Base-by-base conservation (phyloP, 2,329 filamentous ascomycete species). In the Aurifilum marmelostoma region DNA sequence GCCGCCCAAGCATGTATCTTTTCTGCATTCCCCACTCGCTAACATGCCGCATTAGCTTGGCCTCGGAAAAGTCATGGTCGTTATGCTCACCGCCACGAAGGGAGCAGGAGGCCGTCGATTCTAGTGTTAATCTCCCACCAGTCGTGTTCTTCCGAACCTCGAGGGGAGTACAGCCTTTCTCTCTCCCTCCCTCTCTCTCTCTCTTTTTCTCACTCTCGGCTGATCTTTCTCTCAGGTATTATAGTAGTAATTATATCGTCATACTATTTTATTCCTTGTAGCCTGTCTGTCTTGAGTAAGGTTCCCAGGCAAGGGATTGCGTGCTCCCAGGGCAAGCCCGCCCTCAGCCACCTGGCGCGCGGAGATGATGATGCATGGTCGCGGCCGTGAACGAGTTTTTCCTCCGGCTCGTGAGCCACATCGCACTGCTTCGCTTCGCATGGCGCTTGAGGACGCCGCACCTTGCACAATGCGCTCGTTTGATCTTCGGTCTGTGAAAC, bases 371-470 rank as follows among this genome's bases (percentile, higher is more conserved):
- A 47, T n/a, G 21, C 65, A 58, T 43, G 61, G 67, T 52, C 27
- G 65, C 60, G 65, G 68, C 60, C 67, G 60, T 68, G 43, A 54
- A 54, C 56, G 24, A 60, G 34, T 61, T 34, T n/a, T 50, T 60
- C 41, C 50, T 61, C 68, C 65, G 34, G 59, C 50, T 37, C 58
- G 64, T 8, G 54, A 67, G 56, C 50, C 59, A 64, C 65, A 62
- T 61, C 54, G 52, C 32, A 52, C 24, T 37, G 52, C 58, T 39
- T 67, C 64, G 67, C 65, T 52, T 62, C 50, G 60, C 67, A 62
- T 27, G 27, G 29, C 52, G 61, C 66, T 56, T 39, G 59, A 41
- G 34, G 12, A 41, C 59, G 59, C 59, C 59, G 59, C 37, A 62
- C 54, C 64, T 54, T 56, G 63, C 47, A 65, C 63, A 65, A 54